A percentile compares a stretch with the other conserved stretches of the same genome.
These are phyloP conservation scores for Meyerozyma guilliermondii DNA, from an alignment of 1,139 yeast species.

Conservation along the genomic window DNA sequence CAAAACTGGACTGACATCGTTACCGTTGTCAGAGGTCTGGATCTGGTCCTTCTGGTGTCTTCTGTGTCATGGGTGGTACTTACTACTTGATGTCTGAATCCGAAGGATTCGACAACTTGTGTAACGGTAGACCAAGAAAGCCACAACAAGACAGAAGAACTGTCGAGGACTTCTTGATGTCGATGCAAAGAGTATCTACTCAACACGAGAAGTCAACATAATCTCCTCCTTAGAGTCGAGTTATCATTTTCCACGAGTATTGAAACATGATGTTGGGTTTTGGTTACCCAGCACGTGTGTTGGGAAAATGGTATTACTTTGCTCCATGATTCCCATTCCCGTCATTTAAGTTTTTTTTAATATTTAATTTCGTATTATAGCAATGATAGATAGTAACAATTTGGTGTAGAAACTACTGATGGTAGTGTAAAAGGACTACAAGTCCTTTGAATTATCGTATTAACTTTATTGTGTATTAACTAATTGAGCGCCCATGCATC, in stretches of 20 bases:
- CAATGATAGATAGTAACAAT: conserved; percentile 10
- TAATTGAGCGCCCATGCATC: conserved; percentile 32
- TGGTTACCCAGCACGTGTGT: conserved; percentile 2
- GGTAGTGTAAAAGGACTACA: too few species aligned
- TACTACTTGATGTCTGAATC: conserved; percentile 90
- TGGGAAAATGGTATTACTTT: background rate
- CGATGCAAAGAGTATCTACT: conserved; percentile 98
- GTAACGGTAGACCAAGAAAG: conserved; percentile 83
- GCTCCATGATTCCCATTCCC: conserved; percentile 9
- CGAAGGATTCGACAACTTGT: conserved; percentile 81
- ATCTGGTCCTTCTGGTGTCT: conserved; percentile 93
- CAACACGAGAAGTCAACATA: conserved; percentile 80
- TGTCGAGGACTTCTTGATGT: conserved; percentile 90
- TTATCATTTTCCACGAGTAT: background rate
- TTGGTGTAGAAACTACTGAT: background rate
- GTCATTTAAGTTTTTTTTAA: conserved; percentile 7
- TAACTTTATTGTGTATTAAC: too few species aligned
- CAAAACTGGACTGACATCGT: conserved; percentile 97
- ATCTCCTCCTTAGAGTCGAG: conserved; percentile 6
- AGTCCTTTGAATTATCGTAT: too few species aligned
- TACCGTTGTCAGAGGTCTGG: conserved; percentile 90
- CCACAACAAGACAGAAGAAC: conserved; percentile 69
- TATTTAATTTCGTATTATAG: conserved; percentile 11
- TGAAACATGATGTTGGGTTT: conserved; percentile 1
- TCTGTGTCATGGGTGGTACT: conserved; percentile 95